These are phyloP conservation scores for Galerina marginata DNA, from an alignment of 768 basidiomycete species.

Conservation along the genomic window DNA sequence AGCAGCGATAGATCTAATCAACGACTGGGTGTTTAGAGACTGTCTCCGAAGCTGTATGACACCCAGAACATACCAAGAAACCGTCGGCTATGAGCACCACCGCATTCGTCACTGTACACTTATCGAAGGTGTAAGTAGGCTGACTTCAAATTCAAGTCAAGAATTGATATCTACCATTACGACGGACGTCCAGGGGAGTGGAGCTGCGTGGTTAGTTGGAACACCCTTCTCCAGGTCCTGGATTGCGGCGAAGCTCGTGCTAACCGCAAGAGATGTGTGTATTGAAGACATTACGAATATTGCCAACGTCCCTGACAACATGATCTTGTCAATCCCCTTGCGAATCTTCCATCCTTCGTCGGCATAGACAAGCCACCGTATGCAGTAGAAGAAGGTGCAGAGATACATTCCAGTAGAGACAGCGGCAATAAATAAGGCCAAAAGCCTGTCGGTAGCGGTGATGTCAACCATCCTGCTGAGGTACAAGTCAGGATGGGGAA, in stretches of 20 bases:
- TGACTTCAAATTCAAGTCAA: neutral
- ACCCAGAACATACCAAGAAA: constrained; percentile 6
- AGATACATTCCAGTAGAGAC: constrained; percentile 13
- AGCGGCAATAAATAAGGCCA: constrained; percentile 13
- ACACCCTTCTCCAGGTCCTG: neutral
- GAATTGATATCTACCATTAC: constrained; percentile 7
- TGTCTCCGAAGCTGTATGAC: neutral
- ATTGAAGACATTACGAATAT: constrained; percentile 4
- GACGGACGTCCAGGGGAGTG: constrained; percentile 10
- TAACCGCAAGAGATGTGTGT: constrained; percentile 7
- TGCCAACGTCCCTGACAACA: constrained; percentile 4
- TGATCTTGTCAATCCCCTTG: constrained; percentile 6
- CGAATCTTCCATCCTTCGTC: constrained; percentile 15
- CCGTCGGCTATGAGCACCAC: constrained; percentile 14
- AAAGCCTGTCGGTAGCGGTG: constrained; percentile 6
- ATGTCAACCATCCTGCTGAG: neutral
- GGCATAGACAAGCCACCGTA: constrained; percentile 14
- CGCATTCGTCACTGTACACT: constrained; percentile 14
- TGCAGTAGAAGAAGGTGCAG: constrained; percentile 7
- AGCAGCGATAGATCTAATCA: constrained; percentile 9
- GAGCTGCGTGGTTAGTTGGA: neutral
- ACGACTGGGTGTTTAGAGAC: neutral
- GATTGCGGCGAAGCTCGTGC: neutral
- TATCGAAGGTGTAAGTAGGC: neutral
- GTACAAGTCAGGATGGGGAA: too few species aligned